These are phyloP conservation scores for Aegilops umbellulata DNA, from an alignment of 176 grass and related monocot genomes.

Conservation along the genomic window DNA sequence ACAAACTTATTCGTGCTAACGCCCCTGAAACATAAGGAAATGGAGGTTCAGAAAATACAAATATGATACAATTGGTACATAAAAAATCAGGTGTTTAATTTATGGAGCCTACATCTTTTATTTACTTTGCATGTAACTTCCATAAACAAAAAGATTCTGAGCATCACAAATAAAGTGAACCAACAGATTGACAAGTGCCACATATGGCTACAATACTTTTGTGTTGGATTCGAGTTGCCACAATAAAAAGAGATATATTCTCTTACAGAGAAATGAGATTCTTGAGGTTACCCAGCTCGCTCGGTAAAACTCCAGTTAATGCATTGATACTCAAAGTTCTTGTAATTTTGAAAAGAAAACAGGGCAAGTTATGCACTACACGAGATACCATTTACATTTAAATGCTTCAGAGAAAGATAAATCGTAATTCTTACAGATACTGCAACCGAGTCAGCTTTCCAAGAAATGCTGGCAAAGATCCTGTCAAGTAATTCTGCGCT, in stretches of 20 bases:
- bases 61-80: neutral
- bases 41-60: neutral
- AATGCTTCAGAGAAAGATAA: neutral
- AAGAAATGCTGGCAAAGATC: slow-evolving; percentile 47
- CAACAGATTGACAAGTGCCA: neutral
- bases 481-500: slow-evolving; percentile 35
- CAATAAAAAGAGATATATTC: neutral
- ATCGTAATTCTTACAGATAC: slow-evolving; percentile 25
- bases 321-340: slow-evolving; percentile 40
- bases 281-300: slow-evolving; percentile 48
- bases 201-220: neutral
- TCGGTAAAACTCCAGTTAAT: slow-evolving; percentile 52
- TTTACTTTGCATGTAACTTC: neutral
- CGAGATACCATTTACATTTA: neutral
- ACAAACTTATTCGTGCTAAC: slow-evolving; percentile 39
- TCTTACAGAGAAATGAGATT: slow-evolving; percentile 35
- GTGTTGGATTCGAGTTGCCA: neutral
- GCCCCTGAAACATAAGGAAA: slow-evolving; percentile 21
- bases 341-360: neutral
- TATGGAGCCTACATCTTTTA: neutral
- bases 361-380: neutral
- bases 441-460: slow-evolving; percentile 45
- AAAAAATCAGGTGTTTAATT: neutral
- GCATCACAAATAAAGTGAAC: neutral
- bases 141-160: neutral